These are phyloP conservation scores for Trypanosomatidae sp. DNA, from an alignment of 208 protist species.

Conservation along the genomic window DNA sequence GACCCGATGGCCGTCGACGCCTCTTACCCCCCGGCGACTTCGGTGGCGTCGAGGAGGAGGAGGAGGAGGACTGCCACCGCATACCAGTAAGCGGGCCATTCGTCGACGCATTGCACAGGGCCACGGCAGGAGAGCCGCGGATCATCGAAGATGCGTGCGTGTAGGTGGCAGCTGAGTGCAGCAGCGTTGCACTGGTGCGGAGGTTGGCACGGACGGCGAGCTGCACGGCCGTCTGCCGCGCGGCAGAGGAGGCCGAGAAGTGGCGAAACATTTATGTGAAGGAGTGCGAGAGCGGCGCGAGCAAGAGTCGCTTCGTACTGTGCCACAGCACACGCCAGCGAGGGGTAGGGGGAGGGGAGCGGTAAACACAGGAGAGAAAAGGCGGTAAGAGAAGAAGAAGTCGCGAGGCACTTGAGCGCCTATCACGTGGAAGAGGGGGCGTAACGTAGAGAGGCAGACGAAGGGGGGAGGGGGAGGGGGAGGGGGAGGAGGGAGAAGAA, in stretches of 20 bases:
- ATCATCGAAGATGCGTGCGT: not conserved
- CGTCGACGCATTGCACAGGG: not conserved
- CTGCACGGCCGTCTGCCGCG: slow-evolving; percentile 7
- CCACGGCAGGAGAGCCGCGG: not conserved
- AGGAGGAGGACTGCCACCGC: slow-evolving; percentile 19
- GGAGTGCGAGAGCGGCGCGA: not conserved
- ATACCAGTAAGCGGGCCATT: not conserved
- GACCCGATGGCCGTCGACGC: slow-evolving; percentile 18
- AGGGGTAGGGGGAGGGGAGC: not conserved
- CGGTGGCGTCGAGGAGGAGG: not conserved
- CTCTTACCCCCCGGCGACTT: slow-evolving; percentile 8
- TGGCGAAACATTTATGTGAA: slow-evolving; percentile 15
- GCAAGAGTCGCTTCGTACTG: not conserved
- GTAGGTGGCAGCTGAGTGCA: slow-evolving; percentile 4
- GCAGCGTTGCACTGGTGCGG: not conserved
- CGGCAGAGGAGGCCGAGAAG: slow-evolving; percentile 3
- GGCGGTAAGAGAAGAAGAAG: not conserved
- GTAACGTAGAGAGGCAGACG: not conserved
- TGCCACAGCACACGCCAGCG: not conserved
- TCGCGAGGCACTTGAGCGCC: not conserved
- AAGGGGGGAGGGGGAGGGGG: slow-evolving; percentile 1
- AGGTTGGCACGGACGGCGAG: not conserved
- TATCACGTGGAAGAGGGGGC: not conserved
- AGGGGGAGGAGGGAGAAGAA: slow-evolving; percentile 21
- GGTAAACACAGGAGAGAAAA: slow-evolving; percentile 1